phyloP scores from a whole-genome alignment of 1,139 yeast genomes.

The Kodamaea alishanica region DNA sequence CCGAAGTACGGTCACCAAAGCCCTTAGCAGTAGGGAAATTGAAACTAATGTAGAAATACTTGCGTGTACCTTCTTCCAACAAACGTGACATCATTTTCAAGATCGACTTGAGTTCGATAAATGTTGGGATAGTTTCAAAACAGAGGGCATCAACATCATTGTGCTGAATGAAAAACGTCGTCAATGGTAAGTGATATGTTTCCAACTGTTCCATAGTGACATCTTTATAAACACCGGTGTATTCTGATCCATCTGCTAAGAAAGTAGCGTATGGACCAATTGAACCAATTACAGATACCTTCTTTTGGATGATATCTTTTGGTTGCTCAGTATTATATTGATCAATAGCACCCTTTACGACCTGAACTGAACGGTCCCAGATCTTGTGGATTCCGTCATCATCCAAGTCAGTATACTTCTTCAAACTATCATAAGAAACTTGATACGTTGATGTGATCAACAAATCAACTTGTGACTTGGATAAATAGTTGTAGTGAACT shows the following conservation, averaged over 20 bases:
- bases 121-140: slow-evolving; percentile 63
- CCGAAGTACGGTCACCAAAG: slow-evolving; percentile 34
- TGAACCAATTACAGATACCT: slow-evolving; percentile 48
- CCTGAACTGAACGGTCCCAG: slow-evolving; percentile 32
- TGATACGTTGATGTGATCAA: slow-evolving; percentile 64
- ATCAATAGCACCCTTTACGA: slow-evolving; percentile 28
- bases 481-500: slow-evolving; percentile 51
- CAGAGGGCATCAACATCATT: slow-evolving; percentile 50
- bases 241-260: slow-evolving; percentile 64
- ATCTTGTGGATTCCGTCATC: slow-evolving; percentile 23
- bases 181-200: slow-evolving; percentile 48
- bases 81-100: slow-evolving; percentile 19
- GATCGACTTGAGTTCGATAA: slow-evolving; percentile 44
- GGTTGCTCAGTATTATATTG: slow-evolving; percentile 3
- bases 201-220: slow-evolving; percentile 27
- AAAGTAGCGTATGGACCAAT: slow-evolving; percentile 75
- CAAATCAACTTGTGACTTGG: slow-evolving; percentile 51
- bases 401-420: slow-evolving; percentile 26
- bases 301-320: neutral
- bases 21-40: slow-evolving; percentile 22
- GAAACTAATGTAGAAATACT: slow-evolving; percentile 31
- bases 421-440: slow-evolving; percentile 43
- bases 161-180: slow-evolving; percentile 33
- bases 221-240: slow-evolving; percentile 55
- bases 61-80: slow-evolving; percentile 12